Evolutionary conservation across 345 rosid species (phyloP).

Genomic region (Dovyalis caffra): DNA sequence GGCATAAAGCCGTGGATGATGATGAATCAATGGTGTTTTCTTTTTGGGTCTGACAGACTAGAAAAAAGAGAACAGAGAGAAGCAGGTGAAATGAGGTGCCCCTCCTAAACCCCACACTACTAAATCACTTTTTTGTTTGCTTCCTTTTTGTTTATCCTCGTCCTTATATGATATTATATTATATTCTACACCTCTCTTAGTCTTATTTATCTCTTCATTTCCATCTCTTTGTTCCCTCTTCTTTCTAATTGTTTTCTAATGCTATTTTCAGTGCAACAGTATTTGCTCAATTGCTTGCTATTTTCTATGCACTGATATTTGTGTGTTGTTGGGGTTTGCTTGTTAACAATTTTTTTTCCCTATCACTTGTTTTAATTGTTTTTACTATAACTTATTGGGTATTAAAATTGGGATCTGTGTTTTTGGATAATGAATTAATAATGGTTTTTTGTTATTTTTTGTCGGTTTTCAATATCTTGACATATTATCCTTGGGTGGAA

Average conservation of each 20-base stretch:
- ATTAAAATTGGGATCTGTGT: constrained; percentile 22
- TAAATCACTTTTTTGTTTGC: constrained; percentile 21
- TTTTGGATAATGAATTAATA: background rate
- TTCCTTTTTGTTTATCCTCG: constrained; percentile 6
- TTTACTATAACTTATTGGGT: background rate
- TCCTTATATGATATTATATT: background rate
- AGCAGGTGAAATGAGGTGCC: constrained; percentile 21
- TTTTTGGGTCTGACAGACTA: constrained; percentile 15
- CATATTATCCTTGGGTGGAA: constrained; percentile 12
- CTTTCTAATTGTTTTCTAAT: background rate
- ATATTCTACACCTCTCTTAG: background rate
- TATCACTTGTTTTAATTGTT: background rate
- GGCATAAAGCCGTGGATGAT: too few species aligned
- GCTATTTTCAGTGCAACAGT: background rate
- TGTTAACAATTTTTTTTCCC: background rate
- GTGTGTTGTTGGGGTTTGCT: constrained; percentile 9
- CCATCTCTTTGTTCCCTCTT: background rate
- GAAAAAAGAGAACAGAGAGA: background rate
- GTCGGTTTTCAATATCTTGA: background rate
- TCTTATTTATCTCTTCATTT: background rate
- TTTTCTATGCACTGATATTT: constrained; percentile 12
- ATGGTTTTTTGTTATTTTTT: background rate
- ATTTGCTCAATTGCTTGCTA: background rate
- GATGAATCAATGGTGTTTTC: too few species aligned
- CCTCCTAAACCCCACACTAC: constrained; percentile 15